These are phyloP conservation scores for Phytophthora meadii DNA, from an alignment of 352 stramenopile genomes.

Conservation along the genomic window DNA sequence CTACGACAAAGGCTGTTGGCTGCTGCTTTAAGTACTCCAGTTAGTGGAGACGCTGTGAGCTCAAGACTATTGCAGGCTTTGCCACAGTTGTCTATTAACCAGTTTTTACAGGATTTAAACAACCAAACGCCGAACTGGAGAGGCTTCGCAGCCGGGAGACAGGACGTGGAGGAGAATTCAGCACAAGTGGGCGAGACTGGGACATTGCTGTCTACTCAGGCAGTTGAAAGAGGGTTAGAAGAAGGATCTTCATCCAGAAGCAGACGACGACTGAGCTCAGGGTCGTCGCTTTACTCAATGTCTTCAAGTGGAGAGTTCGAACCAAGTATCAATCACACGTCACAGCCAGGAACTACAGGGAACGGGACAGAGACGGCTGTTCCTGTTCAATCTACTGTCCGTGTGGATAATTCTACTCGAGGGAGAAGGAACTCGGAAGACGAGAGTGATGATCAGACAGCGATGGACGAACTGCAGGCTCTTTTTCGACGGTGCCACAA, in stretches of 20 bases:
- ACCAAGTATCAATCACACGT: slow-evolving; percentile 8
- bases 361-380: slow-evolving; percentile 1
- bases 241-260: slow-evolving; percentile 15
- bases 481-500: slow-evolving; percentile 77
- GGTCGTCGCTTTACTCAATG: slow-evolving; percentile 30
- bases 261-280: slow-evolving; percentile 27
- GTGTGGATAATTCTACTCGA: slow-evolving; percentile 4
- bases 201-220: slow-evolving; percentile 9
- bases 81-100: slow-evolving; percentile 37
- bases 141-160: slow-evolving; percentile 21
- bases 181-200: slow-evolving; percentile 20
- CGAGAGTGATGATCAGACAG: slow-evolving; percentile 54
- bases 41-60: slow-evolving; percentile 37
- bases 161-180: slow-evolving; percentile 14
- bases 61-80: slow-evolving; percentile 42
- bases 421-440: slow-evolving; percentile 36
- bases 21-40: slow-evolving; percentile 28
- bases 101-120: slow-evolving; percentile 44
- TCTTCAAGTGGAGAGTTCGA: slow-evolving; percentile 27
- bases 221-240: not conserved
- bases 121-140: slow-evolving; percentile 32
- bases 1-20: slow-evolving; percentile 18
- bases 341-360: not conserved
- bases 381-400: slow-evolving; percentile 5
- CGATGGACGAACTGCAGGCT: slow-evolving; percentile 65